Base-by-base conservation (phyloP, 495 filamentous ascomycete genomes). In the Penicillium steckii region DNA sequence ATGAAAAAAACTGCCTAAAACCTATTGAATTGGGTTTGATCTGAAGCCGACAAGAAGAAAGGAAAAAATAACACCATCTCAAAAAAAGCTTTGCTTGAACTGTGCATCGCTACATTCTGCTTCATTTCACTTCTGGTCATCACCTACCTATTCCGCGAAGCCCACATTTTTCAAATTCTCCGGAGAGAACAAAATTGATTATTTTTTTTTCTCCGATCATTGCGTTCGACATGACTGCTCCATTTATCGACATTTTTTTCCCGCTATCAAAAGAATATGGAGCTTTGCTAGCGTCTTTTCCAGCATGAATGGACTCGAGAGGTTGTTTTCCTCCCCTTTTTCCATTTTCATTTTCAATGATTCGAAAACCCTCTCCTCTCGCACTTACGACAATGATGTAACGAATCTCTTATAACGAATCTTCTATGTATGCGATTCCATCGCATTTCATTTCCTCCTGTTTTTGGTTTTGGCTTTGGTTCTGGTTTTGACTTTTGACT, bases 341-440 rank as follows among this genome's bases (percentile, higher is more conserved):
- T 4, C 29, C 3, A 12, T 32, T 32, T 32, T 32, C 29, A 32
- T 12, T 13, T 12, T 32, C 29, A 32, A 32, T 12, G 10, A 13
- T 12, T 13, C 8, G 29, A 13, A n/a, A n/a, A 9, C 29, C 29
- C 29, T 32, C 29, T 32, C 29, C 29, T 32, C 29, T 32, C 59
- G 56, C 62, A 60, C 61, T 70, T 64, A 75, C 61, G 74, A 74
- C 73, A 63, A 75, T 69, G 72, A 77, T 70, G 67, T 65, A 53
- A 77, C 74, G 74, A 77, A 77, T 74, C 64, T 74, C 59, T 57
- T 74, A 58, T 65, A 41, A 66, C 63, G 63, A 66, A 64, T 66
- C 47, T 61, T 55, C 50, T 64, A 56, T 66, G 60, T 66, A 53
- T 52, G 46, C 52, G 44, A 53, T 62, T 29, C 37, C 50, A 54